Evolutionary conservation across 2,329 filamentous ascomycete genomes (phyloP).

Genomic region (Xylariaceae sp.): DNA sequence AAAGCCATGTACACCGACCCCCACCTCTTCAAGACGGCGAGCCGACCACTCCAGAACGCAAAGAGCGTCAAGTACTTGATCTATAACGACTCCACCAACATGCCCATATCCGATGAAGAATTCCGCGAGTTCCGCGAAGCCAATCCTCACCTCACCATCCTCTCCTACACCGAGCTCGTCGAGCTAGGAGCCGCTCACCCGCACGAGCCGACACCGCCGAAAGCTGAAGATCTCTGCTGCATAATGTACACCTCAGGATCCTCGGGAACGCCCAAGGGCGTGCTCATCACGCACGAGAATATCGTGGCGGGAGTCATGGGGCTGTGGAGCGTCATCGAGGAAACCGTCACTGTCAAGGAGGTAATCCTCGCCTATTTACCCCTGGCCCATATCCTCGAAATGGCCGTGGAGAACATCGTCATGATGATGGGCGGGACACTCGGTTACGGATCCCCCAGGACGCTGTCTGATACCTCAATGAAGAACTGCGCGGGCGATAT

Average conservation of each 20-base stretch:
- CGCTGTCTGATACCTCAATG: slow-evolving; percentile 79
- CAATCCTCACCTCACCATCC: slow-evolving; percentile 49
- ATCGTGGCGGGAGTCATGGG: slow-evolving; percentile 82
- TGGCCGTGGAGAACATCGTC: slow-evolving; percentile 88
- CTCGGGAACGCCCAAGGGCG: slow-evolving; percentile 85
- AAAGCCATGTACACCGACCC: slow-evolving; percentile 85
- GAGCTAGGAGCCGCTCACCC: slow-evolving; percentile 63
- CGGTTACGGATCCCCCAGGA: slow-evolving; percentile 89
- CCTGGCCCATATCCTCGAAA: slow-evolving; percentile 93
- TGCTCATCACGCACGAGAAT: slow-evolving; percentile 73
- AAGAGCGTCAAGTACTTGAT: slow-evolving; percentile 56
- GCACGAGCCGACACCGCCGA: slow-evolving; percentile 66
- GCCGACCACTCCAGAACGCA: slow-evolving; percentile 52
- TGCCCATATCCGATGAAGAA: slow-evolving; percentile 49
- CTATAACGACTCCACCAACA: slow-evolving; percentile 54
- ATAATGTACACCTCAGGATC: slow-evolving; percentile 86
- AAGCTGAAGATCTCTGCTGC: slow-evolving; percentile 75
- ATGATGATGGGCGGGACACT: slow-evolving; percentile 87
- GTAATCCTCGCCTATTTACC: slow-evolving; percentile 86
- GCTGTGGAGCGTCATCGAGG: slow-evolving; percentile 71
- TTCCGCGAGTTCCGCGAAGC: slow-evolving; percentile 54
- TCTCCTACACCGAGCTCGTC: slow-evolving; percentile 54
- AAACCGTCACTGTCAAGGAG: slow-evolving; percentile 73
- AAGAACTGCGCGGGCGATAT: slow-evolving; percentile 92
- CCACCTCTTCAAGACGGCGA: slow-evolving; percentile 62